Conservation (phyloP, 805 yeast genomes). For the Brettanomyces custersianus region DNA sequence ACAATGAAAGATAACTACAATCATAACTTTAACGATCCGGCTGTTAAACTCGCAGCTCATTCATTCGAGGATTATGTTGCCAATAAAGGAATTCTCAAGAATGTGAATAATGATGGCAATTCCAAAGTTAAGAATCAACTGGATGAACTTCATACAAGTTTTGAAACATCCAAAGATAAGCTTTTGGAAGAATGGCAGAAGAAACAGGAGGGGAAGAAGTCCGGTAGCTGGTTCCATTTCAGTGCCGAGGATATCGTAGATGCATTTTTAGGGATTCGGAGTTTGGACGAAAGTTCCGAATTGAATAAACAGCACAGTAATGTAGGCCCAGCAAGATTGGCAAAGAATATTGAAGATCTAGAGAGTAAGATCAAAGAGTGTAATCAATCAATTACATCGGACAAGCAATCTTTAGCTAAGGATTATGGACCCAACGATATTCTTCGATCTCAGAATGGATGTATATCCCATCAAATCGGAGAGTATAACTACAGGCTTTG, state of each 20-base stretch:
- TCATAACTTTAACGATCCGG: slow-evolving; percentile 78
- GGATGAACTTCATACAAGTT: background rate
- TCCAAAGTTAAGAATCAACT: background rate
- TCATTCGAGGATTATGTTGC: slow-evolving; percentile 40
- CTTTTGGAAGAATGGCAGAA: background rate
- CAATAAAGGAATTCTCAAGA: slow-evolving; percentile 22
- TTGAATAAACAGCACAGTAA: background rate
- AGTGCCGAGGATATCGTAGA: slow-evolving; percentile 1
- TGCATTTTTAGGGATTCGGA: slow-evolving; percentile 1
- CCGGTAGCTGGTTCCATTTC: background rate
- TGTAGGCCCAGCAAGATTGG: background rate
- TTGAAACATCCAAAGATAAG: background rate
- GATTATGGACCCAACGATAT: slow-evolving; percentile 58
- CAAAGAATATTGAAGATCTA: slow-evolving; percentile 11
- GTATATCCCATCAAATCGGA: slow-evolving; percentile 45
- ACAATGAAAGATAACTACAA: slow-evolving; percentile 54
- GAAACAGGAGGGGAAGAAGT: background rate
- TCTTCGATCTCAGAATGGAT: slow-evolving; percentile 41
- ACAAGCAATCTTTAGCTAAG: slow-evolving; percentile 8
- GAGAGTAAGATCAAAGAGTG: slow-evolving; percentile 21
- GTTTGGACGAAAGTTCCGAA: slow-evolving; percentile 6
- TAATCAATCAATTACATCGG: slow-evolving; percentile 9
- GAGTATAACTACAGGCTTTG: slow-evolving; percentile 65
- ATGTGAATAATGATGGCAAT: background rate
- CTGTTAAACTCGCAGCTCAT: slow-evolving; percentile 66